Conservation (phyloP, 768 basidiomycete genomes). For the Leccinum ochraceum region DNA sequence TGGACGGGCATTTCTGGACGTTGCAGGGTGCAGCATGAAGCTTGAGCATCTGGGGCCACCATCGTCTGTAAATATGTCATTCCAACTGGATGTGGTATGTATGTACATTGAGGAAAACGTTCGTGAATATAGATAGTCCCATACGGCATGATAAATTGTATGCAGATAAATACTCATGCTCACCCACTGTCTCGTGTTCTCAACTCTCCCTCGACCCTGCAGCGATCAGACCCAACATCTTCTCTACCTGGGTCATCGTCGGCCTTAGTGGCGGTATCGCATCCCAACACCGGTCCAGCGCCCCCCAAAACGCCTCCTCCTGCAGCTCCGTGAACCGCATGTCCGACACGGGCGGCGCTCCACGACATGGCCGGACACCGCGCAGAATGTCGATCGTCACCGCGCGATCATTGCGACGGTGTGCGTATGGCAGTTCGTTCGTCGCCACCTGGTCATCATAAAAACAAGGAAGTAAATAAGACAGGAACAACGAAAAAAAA, state of each 20-base stretch:
- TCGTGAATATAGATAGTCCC: neutral
- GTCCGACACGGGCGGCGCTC: constrained; percentile 22
- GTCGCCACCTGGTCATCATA: constrained; percentile 44
- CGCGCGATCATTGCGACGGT: constrained; percentile 55
- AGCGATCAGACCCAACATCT: constrained; percentile 13
- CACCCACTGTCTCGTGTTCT: neutral
- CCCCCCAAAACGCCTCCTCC: constrained; percentile 43
- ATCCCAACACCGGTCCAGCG: constrained; percentile 50
- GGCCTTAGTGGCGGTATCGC: constrained; percentile 40
- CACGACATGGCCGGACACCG: constrained; percentile 48
- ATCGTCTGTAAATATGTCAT: neutral
- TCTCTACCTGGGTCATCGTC: constrained; percentile 41
- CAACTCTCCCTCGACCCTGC: neutral
- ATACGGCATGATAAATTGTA: neutral
- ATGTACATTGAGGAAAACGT: neutral
- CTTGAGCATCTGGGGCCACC: neutral
- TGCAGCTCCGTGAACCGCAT: constrained; percentile 19
- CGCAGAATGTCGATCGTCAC: constrained; percentile 57
- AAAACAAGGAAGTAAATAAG: neutral
- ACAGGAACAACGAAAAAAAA: neutral
- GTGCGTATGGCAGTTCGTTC: constrained; percentile 51
- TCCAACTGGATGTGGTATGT: neutral
- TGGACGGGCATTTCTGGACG: constrained; percentile 17
- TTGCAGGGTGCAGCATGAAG: neutral
- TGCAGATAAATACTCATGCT: neutral